Conservation (phyloP, 2,329 filamentous ascomycete species). For the Chaetoscypha palmicola region DNA sequence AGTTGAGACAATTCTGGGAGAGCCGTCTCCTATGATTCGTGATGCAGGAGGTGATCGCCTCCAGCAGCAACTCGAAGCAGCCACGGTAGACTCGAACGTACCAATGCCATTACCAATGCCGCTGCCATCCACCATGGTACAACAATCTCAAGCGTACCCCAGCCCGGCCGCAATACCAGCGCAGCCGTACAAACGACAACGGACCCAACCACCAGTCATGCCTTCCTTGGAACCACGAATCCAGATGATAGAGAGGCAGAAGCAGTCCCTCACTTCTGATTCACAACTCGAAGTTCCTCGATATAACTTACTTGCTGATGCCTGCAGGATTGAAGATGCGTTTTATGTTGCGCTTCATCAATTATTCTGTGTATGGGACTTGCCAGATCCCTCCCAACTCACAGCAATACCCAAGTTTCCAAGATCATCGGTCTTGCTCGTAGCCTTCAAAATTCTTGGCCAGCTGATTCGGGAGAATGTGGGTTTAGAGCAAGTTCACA, state of each 20-base stretch:
- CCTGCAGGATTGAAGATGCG: slow-evolving; percentile 48
- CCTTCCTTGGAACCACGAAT: slow-evolving; percentile 13
- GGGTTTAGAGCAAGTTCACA: slow-evolving; percentile 33
- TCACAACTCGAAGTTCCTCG: slow-evolving; percentile 39
- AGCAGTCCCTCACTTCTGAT: slow-evolving; percentile 19
- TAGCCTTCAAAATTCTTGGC: slow-evolving; percentile 33
- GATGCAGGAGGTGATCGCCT: background rate
- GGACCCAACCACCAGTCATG: background rate
- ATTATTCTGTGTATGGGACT: slow-evolving; percentile 51
- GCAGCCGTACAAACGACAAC: background rate
- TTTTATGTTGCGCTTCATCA: slow-evolving; percentile 63
- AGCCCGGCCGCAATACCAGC: background rate
- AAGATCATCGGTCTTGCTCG: slow-evolving; percentile 15
- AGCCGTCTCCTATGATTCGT: background rate
- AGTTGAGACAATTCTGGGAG: too few relatives aligned
- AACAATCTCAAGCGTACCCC: background rate
- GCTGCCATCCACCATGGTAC: background rate
- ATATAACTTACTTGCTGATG: slow-evolving; percentile 47
- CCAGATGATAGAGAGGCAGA: slow-evolving; percentile 23
- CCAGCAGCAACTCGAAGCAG: background rate
- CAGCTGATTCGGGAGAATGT: slow-evolving; percentile 41
- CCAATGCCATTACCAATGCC: background rate
- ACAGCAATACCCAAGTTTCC: slow-evolving; percentile 33
- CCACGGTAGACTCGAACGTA: background rate
- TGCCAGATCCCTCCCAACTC: slow-evolving; percentile 16